These are phyloP conservation scores for Zopfochytrium polystomum DNA, from an alignment of 371 early-diverging fungal species.

Conservation along the genomic window DNA sequence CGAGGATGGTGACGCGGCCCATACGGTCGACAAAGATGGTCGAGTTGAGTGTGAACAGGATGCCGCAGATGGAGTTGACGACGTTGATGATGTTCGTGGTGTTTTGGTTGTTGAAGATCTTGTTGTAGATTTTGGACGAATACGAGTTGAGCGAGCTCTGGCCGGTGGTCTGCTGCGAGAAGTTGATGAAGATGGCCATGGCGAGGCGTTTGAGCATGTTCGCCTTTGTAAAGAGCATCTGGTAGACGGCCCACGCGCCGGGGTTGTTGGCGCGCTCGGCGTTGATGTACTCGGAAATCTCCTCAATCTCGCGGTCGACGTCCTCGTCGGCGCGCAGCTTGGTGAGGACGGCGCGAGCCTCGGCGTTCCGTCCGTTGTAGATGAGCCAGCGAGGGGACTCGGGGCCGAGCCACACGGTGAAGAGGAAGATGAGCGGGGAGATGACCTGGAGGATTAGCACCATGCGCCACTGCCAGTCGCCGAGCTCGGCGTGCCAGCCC, in stretches of 20 bases:
- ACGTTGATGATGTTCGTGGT: too few relatives aligned
- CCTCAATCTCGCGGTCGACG: slow-evolving; percentile 1
- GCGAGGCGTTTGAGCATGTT: too few relatives aligned
- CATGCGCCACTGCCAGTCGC: slow-evolving; percentile 7
- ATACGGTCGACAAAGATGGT: too few relatives aligned
- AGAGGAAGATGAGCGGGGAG: slow-evolving; percentile 1
- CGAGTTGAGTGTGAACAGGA: too few relatives aligned
- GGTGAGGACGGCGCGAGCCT: neutral
- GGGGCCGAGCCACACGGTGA: neutral
- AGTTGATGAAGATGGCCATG: slow-evolving; percentile 3
- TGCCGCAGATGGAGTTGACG: too few relatives aligned
- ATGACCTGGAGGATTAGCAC: neutral
- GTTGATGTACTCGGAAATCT: too few relatives aligned
- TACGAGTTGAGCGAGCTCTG: too few relatives aligned
- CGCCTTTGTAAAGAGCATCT: slow-evolving; percentile 6
- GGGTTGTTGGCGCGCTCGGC: slow-evolving; percentile 2
- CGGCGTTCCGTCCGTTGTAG: neutral
- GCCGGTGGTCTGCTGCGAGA: slow-evolving; percentile 1
- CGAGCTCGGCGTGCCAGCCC: neutral
- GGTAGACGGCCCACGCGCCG: slow-evolving; percentile 1
- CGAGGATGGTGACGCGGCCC: too few relatives aligned
- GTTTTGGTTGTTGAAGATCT: too few relatives aligned
- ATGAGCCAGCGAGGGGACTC: too few relatives aligned
- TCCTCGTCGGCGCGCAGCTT: slow-evolving; percentile 2
- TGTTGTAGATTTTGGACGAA: too few relatives aligned